These are phyloP conservation scores for Dendrobium nobile DNA, from an alignment of 106 monocot genomes.

Conservation along the genomic window DNA sequence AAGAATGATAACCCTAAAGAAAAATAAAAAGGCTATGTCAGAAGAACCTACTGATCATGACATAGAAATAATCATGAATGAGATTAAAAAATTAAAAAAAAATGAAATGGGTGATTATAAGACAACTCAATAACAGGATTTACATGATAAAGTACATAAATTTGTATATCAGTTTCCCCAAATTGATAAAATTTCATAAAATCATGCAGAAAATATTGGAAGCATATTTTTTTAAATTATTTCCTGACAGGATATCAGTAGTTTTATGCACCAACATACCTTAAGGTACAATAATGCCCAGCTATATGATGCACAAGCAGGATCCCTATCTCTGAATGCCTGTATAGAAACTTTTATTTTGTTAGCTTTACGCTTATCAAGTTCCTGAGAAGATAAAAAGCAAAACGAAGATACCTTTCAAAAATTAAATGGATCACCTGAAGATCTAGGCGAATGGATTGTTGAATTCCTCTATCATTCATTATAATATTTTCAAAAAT, in stretches of 20 bases:
- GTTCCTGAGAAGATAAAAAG: not conserved
- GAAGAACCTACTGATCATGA: not conserved
- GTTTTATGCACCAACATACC: conserved; percentile 27
- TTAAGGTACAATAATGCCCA: conserved; percentile 87
- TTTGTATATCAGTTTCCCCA: not conserved
- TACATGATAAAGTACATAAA: not conserved
- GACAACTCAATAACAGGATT: not conserved
- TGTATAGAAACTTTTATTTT: conserved; percentile 10
- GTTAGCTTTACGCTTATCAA: not conserved
- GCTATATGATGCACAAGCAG: conserved; percentile 77
- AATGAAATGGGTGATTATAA: not conserved
- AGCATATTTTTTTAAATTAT: too few species aligned
- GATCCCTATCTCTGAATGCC: conserved; percentile 91
- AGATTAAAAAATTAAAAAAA: not conserved
- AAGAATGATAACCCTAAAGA: conserved; percentile 79
- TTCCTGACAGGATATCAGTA: not conserved
- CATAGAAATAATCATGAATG: not conserved
- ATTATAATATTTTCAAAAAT: conserved; percentile 83
- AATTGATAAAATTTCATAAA: not conserved
- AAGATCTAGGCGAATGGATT: conserved; percentile 82
- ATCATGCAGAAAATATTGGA: not conserved
- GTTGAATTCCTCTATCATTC: conserved; percentile 65
- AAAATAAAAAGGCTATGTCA: not conserved
- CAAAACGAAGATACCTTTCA: conserved; percentile 4
- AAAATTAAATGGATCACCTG: conserved; percentile 44